Evolutionary conservation across 129 eudicot genomes (phyloP).

Genomic region (Heracleum sosnowskyi): DNA sequence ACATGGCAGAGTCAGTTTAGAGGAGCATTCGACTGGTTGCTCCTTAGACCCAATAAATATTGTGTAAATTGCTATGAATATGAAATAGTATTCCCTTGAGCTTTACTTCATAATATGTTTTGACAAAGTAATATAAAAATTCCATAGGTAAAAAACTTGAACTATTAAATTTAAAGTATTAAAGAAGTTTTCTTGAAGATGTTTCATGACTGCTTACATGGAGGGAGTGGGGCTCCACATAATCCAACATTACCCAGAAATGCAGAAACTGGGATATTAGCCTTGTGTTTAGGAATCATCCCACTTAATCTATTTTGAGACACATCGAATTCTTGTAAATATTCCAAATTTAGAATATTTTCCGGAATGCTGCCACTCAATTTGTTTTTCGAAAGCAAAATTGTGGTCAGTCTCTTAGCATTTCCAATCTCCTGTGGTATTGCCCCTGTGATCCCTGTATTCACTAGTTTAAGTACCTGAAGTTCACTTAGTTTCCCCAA

Average conservation of each 20-base stretch:
- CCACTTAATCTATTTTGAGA: constrained; percentile 54
- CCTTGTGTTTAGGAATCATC: constrained; percentile 52
- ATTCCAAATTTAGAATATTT: constrained; percentile 38
- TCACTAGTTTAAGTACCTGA: constrained; percentile 24
- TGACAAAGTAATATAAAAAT: neutral
- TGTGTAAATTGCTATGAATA: neutral
- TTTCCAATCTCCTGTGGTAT: constrained; percentile 39
- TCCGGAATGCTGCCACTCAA: constrained; percentile 55
- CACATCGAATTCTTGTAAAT: constrained; percentile 46
- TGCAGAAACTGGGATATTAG: constrained; percentile 49
- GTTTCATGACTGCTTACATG: constrained; percentile 37
- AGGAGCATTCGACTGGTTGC: neutral
- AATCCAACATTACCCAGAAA: constrained; percentile 66
- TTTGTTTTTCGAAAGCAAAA: constrained; percentile 39
- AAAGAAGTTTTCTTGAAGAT: neutral
- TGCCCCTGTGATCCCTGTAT: constrained; percentile 23
- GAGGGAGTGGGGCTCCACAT: constrained; percentile 84
- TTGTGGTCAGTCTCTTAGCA: constrained; percentile 22
- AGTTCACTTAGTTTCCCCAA: constrained; percentile 33
- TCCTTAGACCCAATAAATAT: too few relatives aligned
- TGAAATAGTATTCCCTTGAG: neutral
- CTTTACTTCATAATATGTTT: neutral
- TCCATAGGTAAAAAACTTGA: neutral
- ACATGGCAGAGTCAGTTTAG: too few relatives aligned
- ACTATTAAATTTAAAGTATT: neutral